Evolutionary conservation across 768 basidiomycete species (phyloP), one percentile per base, ranked within the genome.

Genomic region (Trametes cingulata): DNA sequence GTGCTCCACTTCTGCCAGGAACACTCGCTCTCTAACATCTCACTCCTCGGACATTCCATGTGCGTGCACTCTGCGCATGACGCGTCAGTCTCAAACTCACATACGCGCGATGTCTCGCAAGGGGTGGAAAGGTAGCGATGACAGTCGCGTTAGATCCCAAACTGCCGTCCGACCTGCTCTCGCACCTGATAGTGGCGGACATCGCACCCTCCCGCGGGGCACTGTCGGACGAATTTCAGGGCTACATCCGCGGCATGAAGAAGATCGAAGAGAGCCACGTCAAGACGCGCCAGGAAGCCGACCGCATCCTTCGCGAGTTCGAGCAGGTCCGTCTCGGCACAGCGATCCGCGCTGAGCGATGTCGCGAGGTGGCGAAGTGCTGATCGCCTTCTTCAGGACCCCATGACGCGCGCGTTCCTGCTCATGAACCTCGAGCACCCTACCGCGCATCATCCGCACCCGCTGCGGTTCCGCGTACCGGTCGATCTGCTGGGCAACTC

Each of bases 21-120:
- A 35, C 81, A 83, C 48, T 75, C 76, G 0, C 70, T 91, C 40
- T 75, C 76, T 2, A 76, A 88, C 17, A 80, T 95, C 17, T 83
- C 90, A 2, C 78, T 97, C 4, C 76, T 96, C 3, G 95, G 95
- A 0, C 95, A 96, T 71, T 95, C 93, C 2, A 95, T 96, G 94
- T 93, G 65, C 55, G 88, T 76, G 29, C 4, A 1, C 14, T 20
- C 25, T 22, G 15, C 24, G 27, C 41, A 6, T 33, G 20, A 27
- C 33, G 52, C 20, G 33, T 20, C n/a, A 20, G 20, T 33, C n/a
- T 5, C 12, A 22, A 1, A 12, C 33, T 17, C 22, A 22, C 8
- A 36, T 37, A 12, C 37, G 6, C 12, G 13, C 41, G 13, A 39
- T 42, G 13, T 5, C 15, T 20, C 6, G 7, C n/a, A 93, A n/a